Evolutionary conservation across 192 early-diverging fungal species (phyloP), one percentile per base, ranked within the genome.

Genomic region (Coemansia sp.): DNA sequence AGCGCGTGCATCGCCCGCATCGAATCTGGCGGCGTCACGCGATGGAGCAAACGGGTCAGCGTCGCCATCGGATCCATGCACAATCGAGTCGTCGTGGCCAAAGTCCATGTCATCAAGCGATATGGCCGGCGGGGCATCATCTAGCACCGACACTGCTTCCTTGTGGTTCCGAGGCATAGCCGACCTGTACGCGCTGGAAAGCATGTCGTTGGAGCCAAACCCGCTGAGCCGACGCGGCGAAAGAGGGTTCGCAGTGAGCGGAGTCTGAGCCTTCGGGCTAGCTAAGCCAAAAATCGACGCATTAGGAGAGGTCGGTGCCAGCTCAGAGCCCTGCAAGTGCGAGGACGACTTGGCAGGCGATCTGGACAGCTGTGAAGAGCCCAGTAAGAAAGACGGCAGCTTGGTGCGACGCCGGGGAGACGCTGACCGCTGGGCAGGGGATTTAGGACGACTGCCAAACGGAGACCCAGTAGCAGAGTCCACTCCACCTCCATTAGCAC

Each of bases 171-270:
- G 35, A 12, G 37, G 58, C 21, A 59, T 26, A 5, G 73, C 60
- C 13, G 73, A 72, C 26, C 38, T 68, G 53, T 82, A 76, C 6
- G 79, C 70, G 31, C 66, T 64, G 4, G 79, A 82, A 11, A 82
- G 73, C 79, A 82, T 82, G 43, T 82, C 79, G 38, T 82, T 82
- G 26, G 79, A 82, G 11, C 79, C 79, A 68, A 82, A 82, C 1
- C 79, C 70, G 61, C 79, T 82, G 23, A 82, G 63, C 6, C 79
- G 69, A n/a, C 70, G 79, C 37, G 73, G 79, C 12, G 79, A 76
- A 4, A 65, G 62, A 0, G 78, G 69, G 52, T 55, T 55, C 34
- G 73, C 38, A 9, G 78, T 60, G 25, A 68, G 18, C 9, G 73
- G 79, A 26, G 53, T 11, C 41, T 63, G 63, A 1, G 55, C 47